phyloP scores from a whole-genome alignment of 345 rosid species.

The Draba incana region DNA sequence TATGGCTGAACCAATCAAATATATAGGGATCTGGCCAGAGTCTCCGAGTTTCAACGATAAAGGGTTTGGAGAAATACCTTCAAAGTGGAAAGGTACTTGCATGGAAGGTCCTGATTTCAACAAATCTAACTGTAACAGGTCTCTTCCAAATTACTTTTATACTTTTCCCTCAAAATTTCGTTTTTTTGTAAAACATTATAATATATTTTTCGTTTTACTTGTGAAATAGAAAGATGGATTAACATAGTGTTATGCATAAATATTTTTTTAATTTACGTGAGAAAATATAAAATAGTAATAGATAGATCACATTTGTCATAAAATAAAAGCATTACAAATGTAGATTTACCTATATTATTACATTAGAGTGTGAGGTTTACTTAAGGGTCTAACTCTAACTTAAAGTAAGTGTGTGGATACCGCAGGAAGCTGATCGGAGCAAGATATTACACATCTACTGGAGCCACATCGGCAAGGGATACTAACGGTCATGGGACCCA shows the following conservation, averaged over 20 bases:
- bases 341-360: too few species aligned
- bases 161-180: neutral
- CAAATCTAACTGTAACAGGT: slow-evolving; percentile 71
- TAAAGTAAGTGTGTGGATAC: neutral
- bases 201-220: too few species aligned
- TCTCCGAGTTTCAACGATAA: slow-evolving; percentile 56
- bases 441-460: slow-evolving; percentile 42
- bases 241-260: too few species aligned
- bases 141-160: slow-evolving; percentile 1
- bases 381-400: neutral
- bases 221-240: too few species aligned
- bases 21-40: slow-evolving; percentile 64
- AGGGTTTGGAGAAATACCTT: slow-evolving; percentile 48
- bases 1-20: slow-evolving; percentile 17
- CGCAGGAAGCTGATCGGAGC: slow-evolving; percentile 60
- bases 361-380: neutral
- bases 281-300: too few species aligned
- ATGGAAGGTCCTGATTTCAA: slow-evolving; percentile 58
- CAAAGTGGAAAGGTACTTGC: slow-evolving; percentile 62
- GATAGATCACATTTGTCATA: too few species aligned
- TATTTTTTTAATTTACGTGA: too few species aligned
- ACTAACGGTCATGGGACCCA: slow-evolving; percentile 54
- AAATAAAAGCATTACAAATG: too few species aligned
- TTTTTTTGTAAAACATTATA: too few species aligned
- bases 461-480: slow-evolving; percentile 51